phyloP scores from a whole-genome alignment of 2,329 filamentous ascomycete genomes.

The Cladosporium oxysporum region DNA sequence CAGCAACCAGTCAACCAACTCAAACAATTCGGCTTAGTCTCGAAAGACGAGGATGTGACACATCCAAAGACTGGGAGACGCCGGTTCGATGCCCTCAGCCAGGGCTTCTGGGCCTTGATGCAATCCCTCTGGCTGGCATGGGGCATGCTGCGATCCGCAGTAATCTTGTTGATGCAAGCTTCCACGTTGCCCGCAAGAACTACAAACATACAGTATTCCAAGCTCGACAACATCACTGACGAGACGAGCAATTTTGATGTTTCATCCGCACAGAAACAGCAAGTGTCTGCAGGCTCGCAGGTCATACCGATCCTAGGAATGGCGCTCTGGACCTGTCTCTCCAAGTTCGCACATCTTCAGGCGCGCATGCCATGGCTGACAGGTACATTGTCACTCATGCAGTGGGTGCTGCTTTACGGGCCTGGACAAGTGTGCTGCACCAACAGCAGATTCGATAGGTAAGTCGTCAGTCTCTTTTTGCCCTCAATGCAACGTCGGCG shows the following conservation, averaged over 20 bases:
- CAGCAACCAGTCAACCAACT: conserved; percentile 46
- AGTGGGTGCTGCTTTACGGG: conserved; percentile 71
- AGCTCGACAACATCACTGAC: not conserved
- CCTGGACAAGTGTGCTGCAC: conserved; percentile 74
- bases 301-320: conserved; percentile 69
- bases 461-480: conserved; percentile 49
- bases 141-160: conserved; percentile 62
- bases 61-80: not conserved
- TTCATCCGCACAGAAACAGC: not conserved
- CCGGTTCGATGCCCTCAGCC: conserved; percentile 25
- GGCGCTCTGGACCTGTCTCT: conserved; percentile 72
- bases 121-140: conserved; percentile 53
- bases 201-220: not conserved
- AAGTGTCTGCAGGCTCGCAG: not conserved
- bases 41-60: conserved; percentile 24
- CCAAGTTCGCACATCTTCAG: conserved; percentile 71
- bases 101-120: conserved; percentile 50
- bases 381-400: conserved; percentile 72
- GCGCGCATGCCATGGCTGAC: conserved; percentile 88
- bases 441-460: conserved; percentile 87
- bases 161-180: conserved; percentile 60
- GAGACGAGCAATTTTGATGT: not conserved
- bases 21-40: conserved; percentile 59
- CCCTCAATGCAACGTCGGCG: conserved; percentile 25
- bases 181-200: conserved; percentile 64